Base-by-base conservation (phyloP, 139 green algal genomes). In the Limnomonas spitsbergensis region DNA sequence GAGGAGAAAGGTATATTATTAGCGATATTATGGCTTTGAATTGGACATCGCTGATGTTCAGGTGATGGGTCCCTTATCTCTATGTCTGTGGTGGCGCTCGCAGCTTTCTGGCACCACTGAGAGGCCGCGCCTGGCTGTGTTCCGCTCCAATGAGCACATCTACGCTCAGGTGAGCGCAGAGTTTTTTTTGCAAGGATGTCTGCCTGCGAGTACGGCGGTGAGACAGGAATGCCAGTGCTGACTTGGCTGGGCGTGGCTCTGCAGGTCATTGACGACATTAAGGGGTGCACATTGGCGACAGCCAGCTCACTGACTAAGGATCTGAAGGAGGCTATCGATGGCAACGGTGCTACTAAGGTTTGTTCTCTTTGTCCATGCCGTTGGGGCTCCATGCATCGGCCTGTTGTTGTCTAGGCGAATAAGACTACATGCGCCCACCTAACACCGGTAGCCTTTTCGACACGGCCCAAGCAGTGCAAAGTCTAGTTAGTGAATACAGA, bases 81-180 rank as follows among this genome's bases (percentile, higher is more conserved):
- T 29, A 6, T 70, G 4, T 27, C 14, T 38, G n/a, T n/a, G n/a
- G n/a, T 34, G 70, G 31, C 24, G 78, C 1, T 9, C 81, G 56
- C 90, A 98, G 95, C 78, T 98, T 1, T 85, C 76, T 37, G 96
- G 96, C 74, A 96, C 91, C 24, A 29, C 87, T 2, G 94, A 99
- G 81, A 80, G 96, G 26, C 96, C 96, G 7, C 88, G 96, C 36
- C 84, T 99, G 42, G 89, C 92, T 3, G 94, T 99, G 3, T 98
- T 91, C 92, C 85, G 93, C 40, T 98, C 94, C 34, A 98, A 98
- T 88, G 87, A 97, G 78, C 93, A 99, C 88, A 98, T 98, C 40
- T 99, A 98, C 80, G 94, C 89, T 31, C 96, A 99, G 90, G 93
- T 95, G 68, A 0, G 86, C 52, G 40, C 7, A 72, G n/a, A n/a